These are phyloP conservation scores for Pseudofabraea citricarpa DNA, from an alignment of 2,329 filamentous ascomycete species.

Conservation along the genomic window DNA sequence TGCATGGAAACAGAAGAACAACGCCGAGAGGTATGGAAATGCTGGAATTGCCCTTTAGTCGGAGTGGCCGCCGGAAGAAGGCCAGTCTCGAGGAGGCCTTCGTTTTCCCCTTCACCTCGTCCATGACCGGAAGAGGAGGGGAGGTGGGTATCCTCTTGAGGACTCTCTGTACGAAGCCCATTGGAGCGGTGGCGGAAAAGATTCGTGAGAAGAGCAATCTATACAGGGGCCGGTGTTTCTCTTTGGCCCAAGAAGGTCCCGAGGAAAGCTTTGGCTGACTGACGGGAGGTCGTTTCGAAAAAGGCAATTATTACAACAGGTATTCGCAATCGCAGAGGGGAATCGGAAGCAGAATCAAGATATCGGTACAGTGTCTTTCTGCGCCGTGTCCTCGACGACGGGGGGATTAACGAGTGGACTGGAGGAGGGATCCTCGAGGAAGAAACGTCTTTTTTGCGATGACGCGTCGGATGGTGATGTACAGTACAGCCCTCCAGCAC, in stretches of 20 bases:
- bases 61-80: slow-evolving; percentile 82
- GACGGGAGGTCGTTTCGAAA: too few relatives aligned
- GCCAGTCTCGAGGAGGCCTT: slow-evolving; percentile 50
- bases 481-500: slow-evolving; percentile 16
- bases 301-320: slow-evolving; percentile 19
- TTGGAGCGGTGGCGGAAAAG: slow-evolving; percentile 21
- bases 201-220: slow-evolving; percentile 16
- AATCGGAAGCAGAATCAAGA: slow-evolving; percentile 17
- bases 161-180: slow-evolving; percentile 49
- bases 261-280: slow-evolving; percentile 5
- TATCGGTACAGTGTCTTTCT: too few relatives aligned
- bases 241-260: slow-evolving; percentile 8
- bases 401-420: slow-evolving; percentile 23
- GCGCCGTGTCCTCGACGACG: too few relatives aligned
- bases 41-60: slow-evolving; percentile 84
- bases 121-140: slow-evolving; percentile 36
- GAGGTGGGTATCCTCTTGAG: slow-evolving; percentile 45
- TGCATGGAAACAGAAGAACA: slow-evolving; percentile 85
- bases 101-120: slow-evolving; percentile 39
- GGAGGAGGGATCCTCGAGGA: slow-evolving; percentile 25
- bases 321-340: slow-evolving; percentile 18
- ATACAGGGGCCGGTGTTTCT: slow-evolving; percentile 17
- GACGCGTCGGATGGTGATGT: slow-evolving; percentile 19
- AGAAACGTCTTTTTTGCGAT: slow-evolving; percentile 18
- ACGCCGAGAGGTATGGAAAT: slow-evolving; percentile 90